phyloP scores from a whole-genome alignment of 2,329 filamentous ascomycete species.

The Macrophomina pseudophaseolina region DNA sequence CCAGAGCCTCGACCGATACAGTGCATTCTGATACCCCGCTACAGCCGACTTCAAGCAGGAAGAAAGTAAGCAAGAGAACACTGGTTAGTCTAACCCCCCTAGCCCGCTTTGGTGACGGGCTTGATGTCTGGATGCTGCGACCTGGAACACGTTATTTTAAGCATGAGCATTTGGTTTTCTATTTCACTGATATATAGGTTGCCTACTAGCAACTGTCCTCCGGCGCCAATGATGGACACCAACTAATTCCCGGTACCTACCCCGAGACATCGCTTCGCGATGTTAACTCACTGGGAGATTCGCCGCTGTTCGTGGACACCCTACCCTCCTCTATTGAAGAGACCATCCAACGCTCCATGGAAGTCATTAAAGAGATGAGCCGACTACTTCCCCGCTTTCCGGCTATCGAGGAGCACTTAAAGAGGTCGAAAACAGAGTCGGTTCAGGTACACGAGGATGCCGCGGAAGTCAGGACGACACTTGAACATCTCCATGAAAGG shows the following conservation, averaged over 20 bases:
- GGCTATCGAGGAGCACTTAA: neutral
- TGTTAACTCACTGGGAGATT: neutral
- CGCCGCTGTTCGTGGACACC: neutral
- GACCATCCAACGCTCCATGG: neutral
- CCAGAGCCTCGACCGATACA: neutral
- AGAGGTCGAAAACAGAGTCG: neutral
- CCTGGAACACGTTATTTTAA: neutral
- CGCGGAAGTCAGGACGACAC: too few relatives aligned
- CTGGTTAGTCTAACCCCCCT: neutral
- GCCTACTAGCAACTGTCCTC: neutral
- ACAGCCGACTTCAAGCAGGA: neutral
- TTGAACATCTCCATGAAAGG: too few relatives aligned
- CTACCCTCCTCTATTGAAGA: neutral
- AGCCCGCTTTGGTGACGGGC: neutral
- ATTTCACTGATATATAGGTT: neutral
- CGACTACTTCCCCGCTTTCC: neutral
- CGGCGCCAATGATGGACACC: neutral
- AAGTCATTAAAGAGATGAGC: neutral
- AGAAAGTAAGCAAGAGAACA: neutral
- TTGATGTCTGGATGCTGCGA: neutral
- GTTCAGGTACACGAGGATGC: constrained; percentile 1
- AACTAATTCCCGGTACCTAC: neutral
- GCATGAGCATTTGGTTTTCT: neutral
- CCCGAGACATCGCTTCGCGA: neutral
- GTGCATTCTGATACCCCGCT: neutral